Conservation (phyloP, 352 stramenopile genomes). For the Phytopythium aichiense region DNA sequence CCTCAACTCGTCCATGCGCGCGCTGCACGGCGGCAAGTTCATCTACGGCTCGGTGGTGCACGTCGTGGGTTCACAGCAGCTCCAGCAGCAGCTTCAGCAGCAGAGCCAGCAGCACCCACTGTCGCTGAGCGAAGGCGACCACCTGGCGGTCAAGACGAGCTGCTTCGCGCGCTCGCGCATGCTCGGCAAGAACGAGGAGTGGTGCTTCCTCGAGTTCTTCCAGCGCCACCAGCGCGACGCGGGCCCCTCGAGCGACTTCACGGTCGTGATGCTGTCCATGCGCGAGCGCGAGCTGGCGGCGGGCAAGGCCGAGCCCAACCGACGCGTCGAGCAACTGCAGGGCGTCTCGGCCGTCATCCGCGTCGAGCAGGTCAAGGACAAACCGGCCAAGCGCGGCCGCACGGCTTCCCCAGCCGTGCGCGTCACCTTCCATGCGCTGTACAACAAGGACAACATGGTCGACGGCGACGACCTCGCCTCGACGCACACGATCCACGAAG, state of each 20-base stretch:
- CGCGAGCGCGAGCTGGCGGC: slow-evolving; percentile 21
- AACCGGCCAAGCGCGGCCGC: not conserved
- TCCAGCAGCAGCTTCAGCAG: not conserved
- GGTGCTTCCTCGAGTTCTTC: slow-evolving; percentile 48
- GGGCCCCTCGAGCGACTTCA: slow-evolving; percentile 17
- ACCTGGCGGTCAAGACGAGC: slow-evolving; percentile 34
- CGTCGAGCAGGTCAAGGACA: slow-evolving; percentile 19
- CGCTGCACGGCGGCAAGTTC: slow-evolving; percentile 28
- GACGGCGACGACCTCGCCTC: slow-evolving; percentile 15
- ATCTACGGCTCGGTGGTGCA: slow-evolving; percentile 54
- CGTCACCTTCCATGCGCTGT: slow-evolving; percentile 33
- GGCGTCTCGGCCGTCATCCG: slow-evolving; percentile 25
- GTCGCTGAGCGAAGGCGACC: slow-evolving; percentile 12
- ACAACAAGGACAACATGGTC: slow-evolving; percentile 9
- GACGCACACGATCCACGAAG: slow-evolving; percentile 27
- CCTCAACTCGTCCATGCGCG: slow-evolving; percentile 37
- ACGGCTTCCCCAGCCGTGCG: slow-evolving; percentile 11
- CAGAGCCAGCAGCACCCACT: not conserved
- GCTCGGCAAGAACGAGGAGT: slow-evolving; percentile 37
- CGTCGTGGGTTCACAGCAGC: slow-evolving; percentile 9
- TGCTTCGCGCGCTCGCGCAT: slow-evolving; percentile 34
- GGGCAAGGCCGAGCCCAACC: slow-evolving; percentile 20
- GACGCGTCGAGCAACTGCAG: slow-evolving; percentile 38
- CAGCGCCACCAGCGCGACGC: slow-evolving; percentile 14
- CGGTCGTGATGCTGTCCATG: slow-evolving; percentile 24